These are phyloP conservation scores for Didymella pinodella DNA, from an alignment of 2,329 filamentous ascomycete species.

Conservation along the genomic window DNA sequence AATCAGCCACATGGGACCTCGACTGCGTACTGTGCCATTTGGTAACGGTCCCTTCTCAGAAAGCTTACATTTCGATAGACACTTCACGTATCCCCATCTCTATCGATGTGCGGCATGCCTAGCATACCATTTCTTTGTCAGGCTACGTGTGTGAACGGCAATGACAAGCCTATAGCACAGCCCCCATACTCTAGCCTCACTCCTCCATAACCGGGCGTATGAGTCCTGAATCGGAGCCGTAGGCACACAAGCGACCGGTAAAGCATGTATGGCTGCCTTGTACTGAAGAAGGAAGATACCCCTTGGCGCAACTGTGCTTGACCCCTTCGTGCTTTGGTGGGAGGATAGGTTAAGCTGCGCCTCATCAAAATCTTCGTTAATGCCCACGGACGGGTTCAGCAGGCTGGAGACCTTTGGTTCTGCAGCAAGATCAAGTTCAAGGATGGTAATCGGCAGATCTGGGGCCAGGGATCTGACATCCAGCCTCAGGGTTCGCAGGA, in stretches of 20 bases:
- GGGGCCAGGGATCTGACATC: neutral
- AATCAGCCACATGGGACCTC: neutral
- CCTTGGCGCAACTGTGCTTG: neutral
- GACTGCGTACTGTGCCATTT: neutral
- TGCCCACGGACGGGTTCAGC: too few relatives aligned
- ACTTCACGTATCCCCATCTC: neutral
- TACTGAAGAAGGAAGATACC: neutral
- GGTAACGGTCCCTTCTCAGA: too few relatives aligned
- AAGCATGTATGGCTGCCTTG: neutral
- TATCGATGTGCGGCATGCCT: neutral
- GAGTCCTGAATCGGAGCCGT: too few relatives aligned
- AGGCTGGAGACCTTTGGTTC: conserved; percentile 1
- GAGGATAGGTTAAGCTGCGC: neutral
- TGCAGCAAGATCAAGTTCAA: neutral
- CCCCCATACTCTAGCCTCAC: neutral
- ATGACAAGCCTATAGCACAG: neutral
- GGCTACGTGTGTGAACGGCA: neutral
- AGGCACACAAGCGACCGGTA: too few relatives aligned
- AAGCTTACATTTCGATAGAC: neutral
- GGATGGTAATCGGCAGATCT: neutral
- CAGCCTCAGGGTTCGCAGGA: too few relatives aligned
- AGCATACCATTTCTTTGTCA: neutral
- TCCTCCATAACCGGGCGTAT: too few relatives aligned
- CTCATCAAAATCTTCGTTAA: neutral
- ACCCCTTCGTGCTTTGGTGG: neutral